These are phyloP conservation scores for Platanus orientalis DNA, from an alignment of 164 flowering plant genomes.

Conservation along the genomic window DNA sequence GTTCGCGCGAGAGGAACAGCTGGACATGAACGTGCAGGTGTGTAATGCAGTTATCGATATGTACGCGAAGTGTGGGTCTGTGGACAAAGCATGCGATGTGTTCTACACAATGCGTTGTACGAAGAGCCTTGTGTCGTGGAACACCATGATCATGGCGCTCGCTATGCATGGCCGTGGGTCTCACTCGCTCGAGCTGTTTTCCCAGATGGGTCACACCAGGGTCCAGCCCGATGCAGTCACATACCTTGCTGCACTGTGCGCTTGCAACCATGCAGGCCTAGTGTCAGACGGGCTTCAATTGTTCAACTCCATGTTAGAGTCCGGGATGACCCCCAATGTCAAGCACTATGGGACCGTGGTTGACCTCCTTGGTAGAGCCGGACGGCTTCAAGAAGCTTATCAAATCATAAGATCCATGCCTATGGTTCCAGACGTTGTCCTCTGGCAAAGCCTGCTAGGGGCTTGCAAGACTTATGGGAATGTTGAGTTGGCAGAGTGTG, in stretches of 20 bases:
- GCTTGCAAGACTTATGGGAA: constrained; percentile 71
- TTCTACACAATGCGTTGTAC: constrained; percentile 49
- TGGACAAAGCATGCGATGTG: constrained; percentile 50
- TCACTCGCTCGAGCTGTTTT: constrained; percentile 54
- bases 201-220: constrained; percentile 35
- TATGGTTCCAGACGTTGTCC: constrained; percentile 55
- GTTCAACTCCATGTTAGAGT: constrained; percentile 48
- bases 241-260: constrained; percentile 62
- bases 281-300: constrained; percentile 61
- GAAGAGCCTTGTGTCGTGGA: constrained; percentile 65
- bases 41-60: constrained; percentile 85
- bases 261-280: constrained; percentile 82
- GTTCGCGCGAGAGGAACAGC: constrained; percentile 29
- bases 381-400: constrained; percentile 64
- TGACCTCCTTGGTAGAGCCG: constrained; percentile 79
- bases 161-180: constrained; percentile 66
- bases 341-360: constrained; percentile 84
- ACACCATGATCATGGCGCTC: constrained; percentile 78
- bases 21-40: constrained; percentile 57
- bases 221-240: constrained; percentile 51
- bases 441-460: constrained; percentile 82
- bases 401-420: constrained; percentile 54
- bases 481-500: constrained; percentile 71
- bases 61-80: constrained; percentile 76
- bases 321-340: constrained; percentile 44